These are phyloP conservation scores for Lipomyces sp. DNA, from an alignment of 805 yeast species.

Conservation along the genomic window DNA sequence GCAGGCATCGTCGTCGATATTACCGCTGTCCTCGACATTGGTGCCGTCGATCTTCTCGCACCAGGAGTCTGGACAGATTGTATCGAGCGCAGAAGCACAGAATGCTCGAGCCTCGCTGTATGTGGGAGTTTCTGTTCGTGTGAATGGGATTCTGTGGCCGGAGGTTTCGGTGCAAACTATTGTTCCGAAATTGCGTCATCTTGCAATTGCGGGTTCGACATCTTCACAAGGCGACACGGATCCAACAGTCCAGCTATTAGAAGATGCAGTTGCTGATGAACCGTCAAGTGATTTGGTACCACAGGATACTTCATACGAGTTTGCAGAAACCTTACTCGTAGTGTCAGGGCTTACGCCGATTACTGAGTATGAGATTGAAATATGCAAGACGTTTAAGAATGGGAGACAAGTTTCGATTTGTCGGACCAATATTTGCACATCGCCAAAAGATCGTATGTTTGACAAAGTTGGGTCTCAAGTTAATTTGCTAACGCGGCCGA, in stretches of 20 bases:
- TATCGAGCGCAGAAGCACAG: constrained; percentile 9
- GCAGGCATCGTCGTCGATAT: constrained; percentile 15
- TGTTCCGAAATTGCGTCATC: constrained; percentile 29
- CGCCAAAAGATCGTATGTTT: constrained; percentile 31
- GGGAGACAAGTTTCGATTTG: constrained; percentile 30
- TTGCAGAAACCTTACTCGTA: constrained; percentile 56
- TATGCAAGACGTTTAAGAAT: constrained; percentile 47
- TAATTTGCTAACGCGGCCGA: not conserved
- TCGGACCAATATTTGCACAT: constrained; percentile 33
- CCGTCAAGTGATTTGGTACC: not conserved
- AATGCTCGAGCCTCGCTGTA: constrained; percentile 22
- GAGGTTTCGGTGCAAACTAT: constrained; percentile 60
- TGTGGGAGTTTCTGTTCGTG: constrained; percentile 44
- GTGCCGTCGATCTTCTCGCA: constrained; percentile 34
- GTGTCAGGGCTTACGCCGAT: constrained; percentile 68
- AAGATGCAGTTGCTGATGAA: constrained; percentile 14
- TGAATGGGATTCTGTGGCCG: constrained; percentile 73
- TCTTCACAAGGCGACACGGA: constrained; percentile 5
- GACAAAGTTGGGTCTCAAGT: not conserved
- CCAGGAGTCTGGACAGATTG: constrained; percentile 14
- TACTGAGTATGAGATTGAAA: constrained; percentile 65
- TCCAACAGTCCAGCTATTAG: constrained; percentile 26
- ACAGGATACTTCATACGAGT: constrained; percentile 17
- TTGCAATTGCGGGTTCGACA: constrained; percentile 8
- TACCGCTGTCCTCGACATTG: constrained; percentile 23